phyloP scores from a whole-genome alignment of 176 grass and related monocot genomes.

The Oryza longistaminata region DNA sequence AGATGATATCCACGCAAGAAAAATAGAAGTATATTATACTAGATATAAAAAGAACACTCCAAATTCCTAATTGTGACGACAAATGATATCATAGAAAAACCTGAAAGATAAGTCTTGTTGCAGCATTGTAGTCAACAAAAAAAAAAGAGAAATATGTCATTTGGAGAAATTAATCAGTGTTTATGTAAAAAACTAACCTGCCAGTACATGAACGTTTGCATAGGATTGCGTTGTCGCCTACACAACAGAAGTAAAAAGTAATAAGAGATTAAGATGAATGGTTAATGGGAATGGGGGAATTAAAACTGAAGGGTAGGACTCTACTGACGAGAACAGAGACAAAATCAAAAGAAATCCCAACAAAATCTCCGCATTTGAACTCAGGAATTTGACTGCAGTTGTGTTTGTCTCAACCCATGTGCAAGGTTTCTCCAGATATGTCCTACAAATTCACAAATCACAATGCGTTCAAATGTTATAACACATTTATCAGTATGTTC shows the following conservation, averaged over 20 bases:
- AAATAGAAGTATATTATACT: not conserved
- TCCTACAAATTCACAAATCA: constrained; percentile 57
- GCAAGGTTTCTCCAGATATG: constrained; percentile 88
- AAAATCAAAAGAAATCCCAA: constrained; percentile 85
- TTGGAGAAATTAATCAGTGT: not conserved
- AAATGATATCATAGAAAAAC: constrained; percentile 14
- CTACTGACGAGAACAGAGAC: constrained; percentile 90
- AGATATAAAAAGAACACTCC: constrained; percentile 1
- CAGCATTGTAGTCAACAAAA: not conserved
- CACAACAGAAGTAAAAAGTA: constrained; percentile 56
- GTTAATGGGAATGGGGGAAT: not conserved
- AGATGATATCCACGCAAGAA: not conserved
- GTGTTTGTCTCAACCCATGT: constrained; percentile 77
- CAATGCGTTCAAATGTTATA: constrained; percentile 15
- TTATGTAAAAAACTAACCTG: constrained; percentile 62
- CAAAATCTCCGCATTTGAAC: constrained; percentile 86
- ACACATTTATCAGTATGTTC: constrained; percentile 27
- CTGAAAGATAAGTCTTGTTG: not conserved
- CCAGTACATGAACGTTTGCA: constrained; percentile 99
- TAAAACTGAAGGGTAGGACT: constrained; percentile 36
- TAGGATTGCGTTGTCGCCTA: constrained; percentile 81
- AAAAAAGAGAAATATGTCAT: constrained; percentile 21
- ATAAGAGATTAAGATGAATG: constrained; percentile 20
- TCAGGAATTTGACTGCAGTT: constrained; percentile 65
- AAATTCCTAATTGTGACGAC: constrained; percentile 14